Percentiles rank a stretch among this genome's conserved stretches.
Evolutionary conservation across 306 rosid species (phyloP).

Genomic region (Sphenostylis stenocarpa): DNA sequence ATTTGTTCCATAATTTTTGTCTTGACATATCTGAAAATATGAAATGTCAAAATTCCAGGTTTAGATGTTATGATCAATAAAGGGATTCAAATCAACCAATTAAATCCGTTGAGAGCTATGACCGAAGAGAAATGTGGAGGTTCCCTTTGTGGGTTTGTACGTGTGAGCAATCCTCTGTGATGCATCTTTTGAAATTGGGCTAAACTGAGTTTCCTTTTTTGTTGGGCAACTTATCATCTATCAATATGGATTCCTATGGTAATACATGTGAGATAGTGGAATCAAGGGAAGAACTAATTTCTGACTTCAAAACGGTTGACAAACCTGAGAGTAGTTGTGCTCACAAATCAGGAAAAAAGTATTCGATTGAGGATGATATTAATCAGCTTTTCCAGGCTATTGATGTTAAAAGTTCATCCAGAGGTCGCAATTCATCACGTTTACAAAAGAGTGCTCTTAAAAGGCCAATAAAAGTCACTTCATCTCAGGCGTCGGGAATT

Average conservation of each 20-base stretch:
- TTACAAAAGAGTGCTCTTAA: conserved; percentile 83
- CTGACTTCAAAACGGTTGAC: conserved; percentile 45
- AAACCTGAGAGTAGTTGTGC: conserved; percentile 52
- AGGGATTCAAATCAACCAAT: conserved; percentile 30
- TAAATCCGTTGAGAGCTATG: conserved; percentile 40
- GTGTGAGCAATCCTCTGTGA: conserved; percentile 32
- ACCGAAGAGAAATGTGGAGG: conserved; percentile 42
- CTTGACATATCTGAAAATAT: conserved; percentile 41
- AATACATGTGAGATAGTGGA: conserved; percentile 80
- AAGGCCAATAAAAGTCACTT: conserved; percentile 77
- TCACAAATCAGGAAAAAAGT: conserved; percentile 52
- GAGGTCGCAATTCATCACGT: conserved; percentile 48
- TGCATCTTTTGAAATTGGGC: conserved; percentile 55
- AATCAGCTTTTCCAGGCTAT: conserved; percentile 87
- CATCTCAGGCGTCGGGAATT: conserved; percentile 77
- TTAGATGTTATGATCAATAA: conserved; percentile 47
- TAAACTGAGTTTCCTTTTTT: conserved; percentile 35
- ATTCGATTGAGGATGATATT: conserved; percentile 89
- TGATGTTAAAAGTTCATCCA: conserved; percentile 60
- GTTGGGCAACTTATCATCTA: conserved; percentile 27
- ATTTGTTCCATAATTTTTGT: conserved; percentile 15
- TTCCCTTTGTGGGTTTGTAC: conserved; percentile 24
- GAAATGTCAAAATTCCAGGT: conserved; percentile 46
- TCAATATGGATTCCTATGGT: conserved; percentile 53
- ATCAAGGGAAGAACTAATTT: conserved; percentile 56